Conservation (phyloP, 2,329 filamentous ascomycete species). For the Epichloe coenophiala region DNA sequence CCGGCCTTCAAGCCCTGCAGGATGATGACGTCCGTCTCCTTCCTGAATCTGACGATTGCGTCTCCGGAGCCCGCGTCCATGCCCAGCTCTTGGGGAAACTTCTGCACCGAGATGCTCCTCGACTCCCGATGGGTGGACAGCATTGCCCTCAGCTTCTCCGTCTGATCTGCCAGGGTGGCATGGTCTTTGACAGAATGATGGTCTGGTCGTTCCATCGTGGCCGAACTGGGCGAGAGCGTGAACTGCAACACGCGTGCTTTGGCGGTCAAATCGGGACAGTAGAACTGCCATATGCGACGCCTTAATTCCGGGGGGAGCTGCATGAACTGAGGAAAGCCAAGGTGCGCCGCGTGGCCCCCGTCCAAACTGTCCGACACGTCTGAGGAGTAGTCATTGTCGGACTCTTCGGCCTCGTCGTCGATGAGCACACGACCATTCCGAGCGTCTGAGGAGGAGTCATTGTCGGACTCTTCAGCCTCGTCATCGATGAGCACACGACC, state of each 20-base stretch:
- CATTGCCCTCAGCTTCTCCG: slow-evolving; percentile 15
- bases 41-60: slow-evolving; percentile 17
- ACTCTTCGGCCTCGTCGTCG: too few relatives aligned
- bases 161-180: slow-evolving; percentile 15
- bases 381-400: not conserved
- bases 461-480: slow-evolving; percentile 6
- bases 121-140: slow-evolving; percentile 23
- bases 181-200: slow-evolving; percentile 10
- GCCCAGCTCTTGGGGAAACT: slow-evolving; percentile 19
- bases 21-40: slow-evolving; percentile 17
- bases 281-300: slow-evolving; percentile 19
- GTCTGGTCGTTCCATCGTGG: slow-evolving; percentile 6
- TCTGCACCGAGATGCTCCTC: slow-evolving; percentile 18
- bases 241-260: slow-evolving; percentile 12
- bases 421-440: too few relatives aligned
- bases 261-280: slow-evolving; percentile 16
- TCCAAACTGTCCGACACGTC: not conserved
- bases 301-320: slow-evolving; percentile 21
- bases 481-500: slow-evolving; percentile 4
- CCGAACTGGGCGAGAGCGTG: not conserved
- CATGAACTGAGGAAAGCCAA: slow-evolving; percentile 13
- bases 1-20: slow-evolving; percentile 8
- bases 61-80: slow-evolving; percentile 14
- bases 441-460: too few relatives aligned
- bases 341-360: not conserved